A percentile compares a stretch with the other conserved stretches of the same genome.
phyloP scores from a whole-genome alignment of 129 eudicot genomes.

The Helianthus annuus region HanXRQr2.0-SUNRISE NC_035445.2:165781633-165782132 shows the following conservation, averaged over 20 bases:
- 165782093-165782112: neutral
- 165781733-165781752: slow-evolving; percentile 1
- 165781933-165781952: neutral
- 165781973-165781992: neutral
- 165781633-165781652: no score
- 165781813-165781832: neutral
- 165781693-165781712: no score
- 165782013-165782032: neutral
- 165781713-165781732: neutral
- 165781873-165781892: neutral
- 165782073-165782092: neutral
- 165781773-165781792: neutral
- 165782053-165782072: neutral
- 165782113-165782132: slow-evolving; percentile 24
- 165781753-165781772: neutral
- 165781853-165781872: neutral
- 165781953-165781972: neutral
- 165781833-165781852: neutral
- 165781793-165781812: neutral
- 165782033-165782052: neutral
- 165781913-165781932: slow-evolving; percentile 10
- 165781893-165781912: slow-evolving; percentile 31
- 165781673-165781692: no score
- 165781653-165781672: no score
- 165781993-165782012: slow-evolving; percentile 9